Evolutionary conservation across 352 stramenopile species (phyloP), one percentile per base, ranked within the genome.

Genomic region (Globisporangium lucens): DNA sequence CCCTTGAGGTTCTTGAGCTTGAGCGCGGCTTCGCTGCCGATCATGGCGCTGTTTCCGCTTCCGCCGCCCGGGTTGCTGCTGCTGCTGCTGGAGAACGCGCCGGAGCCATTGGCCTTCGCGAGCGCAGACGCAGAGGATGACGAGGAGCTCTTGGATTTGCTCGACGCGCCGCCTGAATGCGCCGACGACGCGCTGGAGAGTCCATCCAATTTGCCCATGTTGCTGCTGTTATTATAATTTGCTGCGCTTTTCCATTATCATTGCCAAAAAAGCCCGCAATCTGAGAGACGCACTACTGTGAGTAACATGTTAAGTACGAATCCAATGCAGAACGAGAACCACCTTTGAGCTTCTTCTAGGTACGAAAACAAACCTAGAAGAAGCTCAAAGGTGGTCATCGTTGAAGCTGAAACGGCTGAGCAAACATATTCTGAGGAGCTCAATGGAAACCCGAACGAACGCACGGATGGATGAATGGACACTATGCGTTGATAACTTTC

Each of bases 1-100:
- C 63, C 69, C 65, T 86, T 88, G 36, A 81, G 70, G 56, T 82
- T 85, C 64, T 83, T 77, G 66, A 89, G 79, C 67, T 75, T 84
- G 36, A 79, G 69, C 51, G 77, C 70, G 12, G 74, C 68, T 29
- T 79, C 77, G 33, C 61, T 71, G 49, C 69, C 69, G 61, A 49
- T 75, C 65, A 68, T 78, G 56, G 66, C 57, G 35, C 58, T 60
- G 29, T 47, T 63, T 6, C 1, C 33, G 24, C 56, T 55, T 7
- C 55, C 63, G 20, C 63, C 51, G 46, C 62, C 35, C 35, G 33
- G 38, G 52, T 22, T 53, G 38, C 49, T 68, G 22, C 27, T 29
- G 22, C 27, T 29, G 38, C 51, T 68, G 17, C 27, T 38, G 55
- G 43, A 61, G 24, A 38, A 30, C 13, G 46, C 15, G 2, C 38